phyloP scores from a whole-genome alignment of 495 filamentous ascomycete species.

The Darksidea phi region DNA sequence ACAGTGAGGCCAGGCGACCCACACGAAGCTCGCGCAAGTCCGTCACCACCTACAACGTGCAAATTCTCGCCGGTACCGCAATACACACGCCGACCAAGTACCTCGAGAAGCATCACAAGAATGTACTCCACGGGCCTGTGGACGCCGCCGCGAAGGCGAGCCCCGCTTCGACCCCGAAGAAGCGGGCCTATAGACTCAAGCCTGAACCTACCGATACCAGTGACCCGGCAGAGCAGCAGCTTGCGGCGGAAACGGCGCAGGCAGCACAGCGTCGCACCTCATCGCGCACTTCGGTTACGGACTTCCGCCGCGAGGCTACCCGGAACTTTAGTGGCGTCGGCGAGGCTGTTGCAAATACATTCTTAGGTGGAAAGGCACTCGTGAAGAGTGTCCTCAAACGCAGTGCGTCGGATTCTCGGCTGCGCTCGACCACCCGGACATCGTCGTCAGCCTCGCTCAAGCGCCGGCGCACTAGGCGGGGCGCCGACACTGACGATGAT shows the following conservation, averaged over 20 bases:
- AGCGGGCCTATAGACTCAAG: conserved; percentile 47
- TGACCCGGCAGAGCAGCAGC: conserved; percentile 24
- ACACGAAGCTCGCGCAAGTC: conserved; percentile 28
- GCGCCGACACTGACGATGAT: conserved; percentile 2
- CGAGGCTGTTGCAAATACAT: conserved; percentile 11
- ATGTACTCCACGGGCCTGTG: conserved; percentile 34
- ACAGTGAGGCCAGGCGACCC: conserved; percentile 21
- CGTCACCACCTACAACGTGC: conserved; percentile 40
- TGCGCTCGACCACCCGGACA: not conserved
- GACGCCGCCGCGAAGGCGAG: not conserved
- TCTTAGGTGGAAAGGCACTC: not conserved
- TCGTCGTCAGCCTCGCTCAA: not conserved
- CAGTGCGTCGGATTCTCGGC: conserved; percentile 6
- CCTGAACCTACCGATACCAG: conserved; percentile 22
- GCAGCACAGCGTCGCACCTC: conserved; percentile 21
- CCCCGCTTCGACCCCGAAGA: conserved; percentile 39
- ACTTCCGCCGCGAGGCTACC: conserved; percentile 25
- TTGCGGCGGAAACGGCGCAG: conserved; percentile 24
- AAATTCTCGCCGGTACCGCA: conserved; percentile 38
- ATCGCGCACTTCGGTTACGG: conserved; percentile 9
- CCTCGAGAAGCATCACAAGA: conserved; percentile 33
- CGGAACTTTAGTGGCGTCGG: conserved; percentile 16
- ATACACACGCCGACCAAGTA: conserved; percentile 35
- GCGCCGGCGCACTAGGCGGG: conserved; percentile 12
- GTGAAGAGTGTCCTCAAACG: conserved; percentile 5